Percentiles rank a stretch among this genome's conserved stretches.
Conservation (phyloP, 108 stramenopile genomes). For the Skeletonema menzelii region DNA sequence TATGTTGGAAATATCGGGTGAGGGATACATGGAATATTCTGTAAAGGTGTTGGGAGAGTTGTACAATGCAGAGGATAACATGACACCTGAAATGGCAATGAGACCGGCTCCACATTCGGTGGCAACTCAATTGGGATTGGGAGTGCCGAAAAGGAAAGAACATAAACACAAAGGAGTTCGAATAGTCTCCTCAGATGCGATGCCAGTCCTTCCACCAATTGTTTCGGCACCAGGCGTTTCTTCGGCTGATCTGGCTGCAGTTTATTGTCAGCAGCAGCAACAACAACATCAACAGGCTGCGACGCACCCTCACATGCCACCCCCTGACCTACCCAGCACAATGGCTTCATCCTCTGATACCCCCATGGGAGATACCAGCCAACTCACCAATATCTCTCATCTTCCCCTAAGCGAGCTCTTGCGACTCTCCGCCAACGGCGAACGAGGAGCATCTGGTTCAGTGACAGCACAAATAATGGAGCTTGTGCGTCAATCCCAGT, state of each 20-base stretch:
- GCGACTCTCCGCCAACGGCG: background rate
- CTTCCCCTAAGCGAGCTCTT: background rate
- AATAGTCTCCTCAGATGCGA: background rate
- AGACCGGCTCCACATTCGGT: conserved; percentile 6
- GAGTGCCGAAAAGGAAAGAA: background rate
- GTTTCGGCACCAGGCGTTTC: background rate
- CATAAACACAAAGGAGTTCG: too few species aligned
- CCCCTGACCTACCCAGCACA: background rate
- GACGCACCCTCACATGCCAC: background rate
- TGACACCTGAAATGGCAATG: background rate
- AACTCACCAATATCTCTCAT: background rate
- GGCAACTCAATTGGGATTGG: background rate
- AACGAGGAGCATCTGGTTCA: background rate
- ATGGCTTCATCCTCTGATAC: background rate
- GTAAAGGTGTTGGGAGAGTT: conserved; percentile 24
- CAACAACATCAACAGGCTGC: background rate
- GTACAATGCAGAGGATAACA: conserved; percentile 22
- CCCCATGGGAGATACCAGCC: background rate
- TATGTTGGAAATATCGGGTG: conserved; percentile 7
- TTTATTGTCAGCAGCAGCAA: background rate
- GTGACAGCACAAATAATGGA: background rate
- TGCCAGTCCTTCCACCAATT: background rate
- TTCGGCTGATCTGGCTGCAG: background rate
- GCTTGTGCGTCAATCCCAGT: background rate
- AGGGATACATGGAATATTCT: conserved; percentile 29